These are phyloP conservation scores for Sanghuangporus sanghuang DNA, from an alignment of 1,284 basidiomycete genomes.

Conservation along the genomic window DNA sequence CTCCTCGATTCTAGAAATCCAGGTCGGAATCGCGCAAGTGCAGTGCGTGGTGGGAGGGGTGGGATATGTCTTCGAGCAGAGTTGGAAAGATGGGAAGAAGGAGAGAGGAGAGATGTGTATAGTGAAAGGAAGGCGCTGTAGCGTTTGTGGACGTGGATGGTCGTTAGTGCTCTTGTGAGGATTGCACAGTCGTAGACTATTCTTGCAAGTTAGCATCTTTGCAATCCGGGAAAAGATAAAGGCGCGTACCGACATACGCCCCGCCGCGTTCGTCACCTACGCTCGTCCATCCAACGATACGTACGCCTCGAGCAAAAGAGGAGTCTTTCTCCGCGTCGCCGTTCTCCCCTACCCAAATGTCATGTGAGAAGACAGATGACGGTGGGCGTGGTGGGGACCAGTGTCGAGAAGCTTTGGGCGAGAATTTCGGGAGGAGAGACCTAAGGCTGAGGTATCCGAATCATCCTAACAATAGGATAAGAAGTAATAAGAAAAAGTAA, in stretches of 20 bases:
- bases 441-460: not conserved
- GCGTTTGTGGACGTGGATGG: constrained; percentile 62
- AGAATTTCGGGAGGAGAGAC: constrained; percentile 9
- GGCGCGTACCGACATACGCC: constrained; percentile 51
- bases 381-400: constrained; percentile 30
- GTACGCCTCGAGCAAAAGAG: constrained; percentile 56
- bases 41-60: constrained; percentile 62
- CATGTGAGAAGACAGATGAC: constrained; percentile 55
- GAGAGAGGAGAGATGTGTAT: constrained; percentile 41
- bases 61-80: constrained; percentile 38
- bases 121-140: constrained; percentile 67
- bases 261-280: constrained; percentile 59
- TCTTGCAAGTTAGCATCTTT: not conserved
- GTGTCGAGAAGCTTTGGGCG: constrained; percentile 7
- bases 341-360: constrained; percentile 57
- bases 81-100: constrained; percentile 42
- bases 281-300: constrained; percentile 61
- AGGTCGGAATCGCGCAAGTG: constrained; percentile 60
- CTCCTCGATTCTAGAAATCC: constrained; percentile 70
- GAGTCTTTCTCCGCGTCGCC: constrained; percentile 47
- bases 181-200: constrained; percentile 16
- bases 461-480: constrained; percentile 1
- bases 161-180: constrained; percentile 37
- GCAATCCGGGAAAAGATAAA: not conserved
- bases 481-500: not conserved